Evolutionary conservation across 768 basidiomycete species (phyloP).

Genomic region (Podaxis carcinomalis): DNA sequence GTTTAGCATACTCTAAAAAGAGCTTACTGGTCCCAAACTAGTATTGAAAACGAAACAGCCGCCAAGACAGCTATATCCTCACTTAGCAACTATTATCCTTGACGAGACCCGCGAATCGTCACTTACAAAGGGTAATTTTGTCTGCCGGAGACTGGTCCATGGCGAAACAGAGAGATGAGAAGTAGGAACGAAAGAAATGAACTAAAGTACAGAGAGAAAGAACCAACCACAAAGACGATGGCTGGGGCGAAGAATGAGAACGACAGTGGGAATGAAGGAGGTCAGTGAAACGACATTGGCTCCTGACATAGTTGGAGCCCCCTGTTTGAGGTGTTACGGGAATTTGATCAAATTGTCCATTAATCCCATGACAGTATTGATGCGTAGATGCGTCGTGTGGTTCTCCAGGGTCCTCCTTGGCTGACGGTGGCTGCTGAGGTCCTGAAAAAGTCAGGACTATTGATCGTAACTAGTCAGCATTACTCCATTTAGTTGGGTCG

Average conservation of each 20-base stretch:
- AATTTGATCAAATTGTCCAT: not conserved
- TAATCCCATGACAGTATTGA: not conserved
- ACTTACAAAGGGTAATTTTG: not conserved
- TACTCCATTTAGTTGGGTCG: not conserved
- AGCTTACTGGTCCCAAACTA: slow-evolving; percentile 5
- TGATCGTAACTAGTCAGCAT: not conserved
- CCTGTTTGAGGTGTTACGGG: not conserved
- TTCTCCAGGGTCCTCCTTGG: not conserved
- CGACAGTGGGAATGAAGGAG: not conserved
- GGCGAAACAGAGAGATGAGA: not conserved
- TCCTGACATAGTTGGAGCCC: not conserved
- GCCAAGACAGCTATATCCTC: not conserved
- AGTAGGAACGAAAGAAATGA: not conserved
- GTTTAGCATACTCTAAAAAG: not conserved
- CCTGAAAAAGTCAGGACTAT: not conserved
- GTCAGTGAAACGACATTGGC: not conserved
- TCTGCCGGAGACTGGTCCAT: slow-evolving; percentile 2
- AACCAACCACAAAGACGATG: not conserved
- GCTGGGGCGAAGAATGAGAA: not conserved
- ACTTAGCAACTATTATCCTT: not conserved
- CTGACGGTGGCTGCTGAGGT: not conserved
- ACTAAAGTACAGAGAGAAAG: too few species aligned
- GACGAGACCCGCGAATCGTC: not conserved
- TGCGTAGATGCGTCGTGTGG: not conserved
- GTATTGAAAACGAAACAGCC: slow-evolving; percentile 1